These are phyloP conservation scores for Saccharum hybrid DNA, from an alignment of 202 grass and related monocot genomes.

Conservation along the genomic window DNA sequence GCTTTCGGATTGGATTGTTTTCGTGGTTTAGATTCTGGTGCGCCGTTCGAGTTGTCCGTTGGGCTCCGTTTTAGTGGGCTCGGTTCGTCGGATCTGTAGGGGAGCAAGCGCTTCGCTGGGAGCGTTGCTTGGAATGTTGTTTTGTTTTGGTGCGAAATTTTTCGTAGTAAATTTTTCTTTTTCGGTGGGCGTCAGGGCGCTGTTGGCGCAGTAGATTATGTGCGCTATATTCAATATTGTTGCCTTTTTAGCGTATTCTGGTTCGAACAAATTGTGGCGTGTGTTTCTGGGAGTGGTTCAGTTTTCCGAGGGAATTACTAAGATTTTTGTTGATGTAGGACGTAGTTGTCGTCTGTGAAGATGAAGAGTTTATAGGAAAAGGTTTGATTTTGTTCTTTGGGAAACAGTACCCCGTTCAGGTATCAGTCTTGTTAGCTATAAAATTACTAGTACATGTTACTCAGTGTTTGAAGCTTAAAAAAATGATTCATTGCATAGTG, in stretches of 20 bases:
- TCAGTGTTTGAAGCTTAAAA: neutral
- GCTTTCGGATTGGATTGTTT: slow-evolving; percentile 17
- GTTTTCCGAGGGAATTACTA: neutral
- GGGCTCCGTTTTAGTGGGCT: neutral
- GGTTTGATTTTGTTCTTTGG: neutral
- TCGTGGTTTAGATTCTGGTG: neutral
- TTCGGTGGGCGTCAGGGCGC: neutral
- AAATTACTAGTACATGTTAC: neutral
- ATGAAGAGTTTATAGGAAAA: neutral
- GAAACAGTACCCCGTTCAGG: neutral
- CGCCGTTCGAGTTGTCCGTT: neutral
- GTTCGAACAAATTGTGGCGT: neutral
- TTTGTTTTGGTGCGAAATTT: neutral
- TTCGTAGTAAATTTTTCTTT: neutral
- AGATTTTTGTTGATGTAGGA: neutral
- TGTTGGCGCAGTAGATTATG: neutral
- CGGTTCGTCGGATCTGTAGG: slow-evolving; percentile 4
- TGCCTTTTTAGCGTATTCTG: neutral
- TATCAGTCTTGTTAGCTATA: neutral
- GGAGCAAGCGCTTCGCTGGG: neutral
- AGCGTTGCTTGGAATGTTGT: neutral
- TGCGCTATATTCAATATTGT: neutral
- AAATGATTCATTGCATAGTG: neutral
- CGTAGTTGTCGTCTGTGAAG: neutral
- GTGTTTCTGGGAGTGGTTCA: neutral